These are phyloP conservation scores for Sedum album DNA, from an alignment of 164 flowering plant species.

Conservation along the genomic window DNA sequence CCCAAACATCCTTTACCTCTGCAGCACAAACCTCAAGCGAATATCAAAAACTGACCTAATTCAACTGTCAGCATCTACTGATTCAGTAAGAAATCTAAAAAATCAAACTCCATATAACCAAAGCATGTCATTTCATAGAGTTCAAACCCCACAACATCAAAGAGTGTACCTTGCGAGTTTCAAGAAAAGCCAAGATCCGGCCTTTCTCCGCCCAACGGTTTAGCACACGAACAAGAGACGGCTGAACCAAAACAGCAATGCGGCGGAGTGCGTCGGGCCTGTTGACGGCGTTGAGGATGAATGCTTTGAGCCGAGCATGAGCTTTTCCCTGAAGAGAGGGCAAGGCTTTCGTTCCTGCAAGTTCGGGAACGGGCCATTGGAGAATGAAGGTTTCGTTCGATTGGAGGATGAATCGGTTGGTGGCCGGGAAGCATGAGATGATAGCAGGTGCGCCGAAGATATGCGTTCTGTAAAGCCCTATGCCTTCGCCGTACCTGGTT, in stretches of 20 bases:
- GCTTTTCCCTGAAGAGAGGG: conserved; percentile 25
- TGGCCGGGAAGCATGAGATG: conserved; percentile 31
- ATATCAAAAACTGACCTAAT: no score
- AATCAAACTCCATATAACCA: no score
- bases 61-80: no score
- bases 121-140: no score
- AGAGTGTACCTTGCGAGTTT: conserved; percentile 39
- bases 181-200: conserved; percentile 14
- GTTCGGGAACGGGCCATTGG: conserved; percentile 29
- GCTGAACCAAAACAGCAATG: conserved; percentile 25
- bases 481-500: conserved; percentile 48
- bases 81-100: no score
- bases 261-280: conserved; percentile 25
- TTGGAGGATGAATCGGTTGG: conserved; percentile 32
- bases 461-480: conserved; percentile 35
- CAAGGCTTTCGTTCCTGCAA: conserved; percentile 24
- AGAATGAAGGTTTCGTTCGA: conserved; percentile 17
- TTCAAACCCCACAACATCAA: no score
- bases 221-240: conserved; percentile 16
- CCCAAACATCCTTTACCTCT: no score
- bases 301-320: conserved; percentile 22
- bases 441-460: conserved; percentile 44
- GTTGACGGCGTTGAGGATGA: conserved; percentile 13
- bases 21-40: no score
- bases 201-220: conserved; percentile 17